A percentile compares a stretch with the other conserved stretches of the same genome.
These are phyloP conservation scores for Monosporascus sp. DNA, from an alignment of 2,329 filamentous ascomycete genomes.

Conservation along the genomic window DNA sequence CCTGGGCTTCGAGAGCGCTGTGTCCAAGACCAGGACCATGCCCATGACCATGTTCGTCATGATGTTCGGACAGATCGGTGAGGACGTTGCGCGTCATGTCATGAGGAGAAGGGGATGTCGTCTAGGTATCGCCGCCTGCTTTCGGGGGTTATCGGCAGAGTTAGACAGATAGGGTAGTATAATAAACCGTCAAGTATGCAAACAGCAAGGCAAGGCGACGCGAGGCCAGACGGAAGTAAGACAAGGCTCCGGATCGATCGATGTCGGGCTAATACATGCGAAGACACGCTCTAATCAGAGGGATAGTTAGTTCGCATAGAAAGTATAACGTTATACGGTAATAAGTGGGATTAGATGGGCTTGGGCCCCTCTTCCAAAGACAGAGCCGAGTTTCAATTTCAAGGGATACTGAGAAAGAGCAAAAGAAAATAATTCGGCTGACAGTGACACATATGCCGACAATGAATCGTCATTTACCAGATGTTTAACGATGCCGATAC, in stretches of 20 bases:
- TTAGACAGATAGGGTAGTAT: no score
- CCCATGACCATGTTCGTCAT: slow-evolving; percentile 45
- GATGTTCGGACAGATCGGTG: slow-evolving; percentile 5
- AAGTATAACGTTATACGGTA: background rate
- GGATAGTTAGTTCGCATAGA: no score
- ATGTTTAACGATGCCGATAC: no score
- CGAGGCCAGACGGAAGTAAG: background rate
- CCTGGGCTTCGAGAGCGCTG: slow-evolving; percentile 36
- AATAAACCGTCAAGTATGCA: no score
- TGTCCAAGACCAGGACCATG: slow-evolving; percentile 27
- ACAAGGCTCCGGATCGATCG: no score
- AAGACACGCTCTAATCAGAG: no score
- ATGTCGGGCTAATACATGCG: no score
- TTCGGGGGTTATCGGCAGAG: background rate
- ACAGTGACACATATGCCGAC: background rate
- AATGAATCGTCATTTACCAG: background rate
- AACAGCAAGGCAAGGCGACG: background rate
- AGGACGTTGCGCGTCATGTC: background rate
- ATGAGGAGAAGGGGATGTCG: background rate
- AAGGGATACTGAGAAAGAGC: background rate
- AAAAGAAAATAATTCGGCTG: background rate
- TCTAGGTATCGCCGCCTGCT: background rate
- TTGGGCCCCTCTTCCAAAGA: background rate
- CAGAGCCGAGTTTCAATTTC: background rate
- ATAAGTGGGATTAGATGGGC: no score